These are phyloP conservation scores for Rubroboletus pulcherrimus DNA, from an alignment of 768 basidiomycete species.

Conservation along the genomic window DNA sequence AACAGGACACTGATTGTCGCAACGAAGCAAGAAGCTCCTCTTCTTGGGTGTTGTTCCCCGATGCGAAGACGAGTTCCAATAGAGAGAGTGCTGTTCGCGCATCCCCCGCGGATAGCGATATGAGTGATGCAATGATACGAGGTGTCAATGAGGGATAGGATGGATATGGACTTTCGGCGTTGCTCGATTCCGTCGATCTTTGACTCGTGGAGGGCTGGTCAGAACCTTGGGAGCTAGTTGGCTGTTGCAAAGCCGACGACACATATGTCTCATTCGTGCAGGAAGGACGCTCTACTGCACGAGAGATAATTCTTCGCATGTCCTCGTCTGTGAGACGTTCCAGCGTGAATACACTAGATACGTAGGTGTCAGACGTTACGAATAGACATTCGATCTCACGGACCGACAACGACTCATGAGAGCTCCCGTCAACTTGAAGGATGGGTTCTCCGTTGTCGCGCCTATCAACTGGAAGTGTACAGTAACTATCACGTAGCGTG, in stretches of 20 bases:
- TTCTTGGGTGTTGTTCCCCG: constrained; percentile 40
- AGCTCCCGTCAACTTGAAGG: constrained; percentile 74
- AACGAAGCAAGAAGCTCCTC: constrained; percentile 51
- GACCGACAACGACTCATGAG: constrained; percentile 75
- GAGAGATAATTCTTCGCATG: constrained; percentile 52
- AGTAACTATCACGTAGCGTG: neutral
- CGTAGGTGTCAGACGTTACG: constrained; percentile 15
- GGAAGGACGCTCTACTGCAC: constrained; percentile 43
- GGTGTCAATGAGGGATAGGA: constrained; percentile 41
- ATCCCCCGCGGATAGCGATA: constrained; percentile 61
- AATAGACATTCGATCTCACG: constrained; percentile 19
- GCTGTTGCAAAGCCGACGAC: constrained; percentile 2
- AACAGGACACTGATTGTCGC: constrained; percentile 57
- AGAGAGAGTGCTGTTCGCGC: constrained; percentile 76
- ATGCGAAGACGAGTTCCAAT: constrained; percentile 62
- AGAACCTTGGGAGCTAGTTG: constrained; percentile 17
- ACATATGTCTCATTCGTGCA: constrained; percentile 5
- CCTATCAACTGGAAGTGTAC: constrained; percentile 53
- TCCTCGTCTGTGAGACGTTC: constrained; percentile 64
- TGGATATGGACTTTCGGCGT: constrained; percentile 15
- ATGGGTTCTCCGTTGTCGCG: constrained; percentile 88
- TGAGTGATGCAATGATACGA: constrained; percentile 45
- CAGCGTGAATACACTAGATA: constrained; percentile 66
- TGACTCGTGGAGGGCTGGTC: constrained; percentile 12
- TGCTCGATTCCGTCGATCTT: constrained; percentile 19